Evolutionary conservation across 257 asterid genomes (phyloP).

Genomic region (Gentiana macrophylla): DNA sequence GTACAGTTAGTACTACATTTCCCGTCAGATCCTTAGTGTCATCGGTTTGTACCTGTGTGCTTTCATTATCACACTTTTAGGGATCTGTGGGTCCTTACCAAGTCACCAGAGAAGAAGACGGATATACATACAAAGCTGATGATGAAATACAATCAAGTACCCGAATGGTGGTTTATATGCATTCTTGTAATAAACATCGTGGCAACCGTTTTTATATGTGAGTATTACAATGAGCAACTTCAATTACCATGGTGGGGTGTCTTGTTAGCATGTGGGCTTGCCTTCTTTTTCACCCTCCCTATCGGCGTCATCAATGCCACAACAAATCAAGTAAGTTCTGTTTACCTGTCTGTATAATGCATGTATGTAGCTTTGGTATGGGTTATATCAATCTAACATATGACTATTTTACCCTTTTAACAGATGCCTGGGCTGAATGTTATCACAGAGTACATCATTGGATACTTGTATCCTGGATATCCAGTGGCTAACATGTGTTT

Average conservation of each 20-base stretch:
- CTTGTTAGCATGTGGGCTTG: conserved; percentile 71
- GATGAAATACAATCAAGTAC: conserved; percentile 78
- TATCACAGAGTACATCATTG: conserved; percentile 88
- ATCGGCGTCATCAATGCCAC: conserved; percentile 83
- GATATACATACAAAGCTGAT: conserved; percentile 87
- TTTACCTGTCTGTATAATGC: too few relatives aligned
- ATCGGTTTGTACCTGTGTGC: too few relatives aligned
- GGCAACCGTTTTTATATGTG: conserved; percentile 60
- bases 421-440: conserved; percentile 88
- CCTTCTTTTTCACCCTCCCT: conserved; percentile 83
- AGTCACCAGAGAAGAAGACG: conserved; percentile 60
- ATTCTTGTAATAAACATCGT: conserved; percentile 48
- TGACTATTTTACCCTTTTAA: conserved; percentile 3
- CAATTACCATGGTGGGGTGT: conserved; percentile 99
- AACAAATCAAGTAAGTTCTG: conserved; percentile 57
- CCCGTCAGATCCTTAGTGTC: too few relatives aligned
- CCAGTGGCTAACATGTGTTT: conserved; percentile 99
- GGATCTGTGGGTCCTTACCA: conserved; percentile 73
- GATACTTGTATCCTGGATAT: conserved; percentile 94
- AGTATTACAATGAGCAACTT: conserved; percentile 53
- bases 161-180: conserved; percentile 86
- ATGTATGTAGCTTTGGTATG: background rate
- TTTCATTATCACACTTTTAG: conserved; percentile 17
- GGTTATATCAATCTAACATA: background rate
- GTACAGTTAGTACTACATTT: too few relatives aligned